phyloP scores from a whole-genome alignment of 345 rosid species.

The Salix dunnii region DNA sequence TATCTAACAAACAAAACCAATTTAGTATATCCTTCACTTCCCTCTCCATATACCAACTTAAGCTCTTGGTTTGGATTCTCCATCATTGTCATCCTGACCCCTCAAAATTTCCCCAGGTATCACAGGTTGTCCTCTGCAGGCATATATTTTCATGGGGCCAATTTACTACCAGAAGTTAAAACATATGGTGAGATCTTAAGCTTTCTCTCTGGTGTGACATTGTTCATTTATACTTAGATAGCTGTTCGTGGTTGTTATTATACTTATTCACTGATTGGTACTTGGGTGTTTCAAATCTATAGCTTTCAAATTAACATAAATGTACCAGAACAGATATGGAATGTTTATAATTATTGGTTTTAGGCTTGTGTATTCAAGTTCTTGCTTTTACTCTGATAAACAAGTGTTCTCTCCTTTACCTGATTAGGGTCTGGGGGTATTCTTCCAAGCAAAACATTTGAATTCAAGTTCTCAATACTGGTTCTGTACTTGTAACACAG shows the following conservation, averaged over 20 bases:
- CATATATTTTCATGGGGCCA: conserved; percentile 96
- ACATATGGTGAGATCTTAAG: conserved; percentile 69
- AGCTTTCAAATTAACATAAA: too few species aligned
- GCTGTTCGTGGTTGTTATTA: neutral
- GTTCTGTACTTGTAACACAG: too few species aligned
- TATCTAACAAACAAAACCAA: too few species aligned
- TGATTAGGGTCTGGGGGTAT: too few species aligned
- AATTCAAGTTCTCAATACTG: too few species aligned
- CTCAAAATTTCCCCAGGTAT: conserved; percentile 52
- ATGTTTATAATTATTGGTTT: neutral
- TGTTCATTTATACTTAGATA: neutral
- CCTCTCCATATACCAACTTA: too few species aligned
- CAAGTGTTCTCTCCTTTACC: too few species aligned
- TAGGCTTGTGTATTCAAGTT: too few species aligned
- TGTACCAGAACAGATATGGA: neutral
- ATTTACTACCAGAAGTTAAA: conserved; percentile 95
- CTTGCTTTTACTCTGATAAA: too few species aligned
- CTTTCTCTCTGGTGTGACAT: neutral
- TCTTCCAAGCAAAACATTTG: too few species aligned
- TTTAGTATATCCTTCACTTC: too few species aligned
- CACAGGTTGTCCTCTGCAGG: conserved; percentile 78
- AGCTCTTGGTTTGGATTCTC: too few species aligned
- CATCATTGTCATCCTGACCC: conserved; percentile 16
- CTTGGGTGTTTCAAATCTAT: neutral
- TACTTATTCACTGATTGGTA: neutral